phyloP scores from a whole-genome alignment of 768 basidiomycete species.

The Naganishia antarctica region DNA sequence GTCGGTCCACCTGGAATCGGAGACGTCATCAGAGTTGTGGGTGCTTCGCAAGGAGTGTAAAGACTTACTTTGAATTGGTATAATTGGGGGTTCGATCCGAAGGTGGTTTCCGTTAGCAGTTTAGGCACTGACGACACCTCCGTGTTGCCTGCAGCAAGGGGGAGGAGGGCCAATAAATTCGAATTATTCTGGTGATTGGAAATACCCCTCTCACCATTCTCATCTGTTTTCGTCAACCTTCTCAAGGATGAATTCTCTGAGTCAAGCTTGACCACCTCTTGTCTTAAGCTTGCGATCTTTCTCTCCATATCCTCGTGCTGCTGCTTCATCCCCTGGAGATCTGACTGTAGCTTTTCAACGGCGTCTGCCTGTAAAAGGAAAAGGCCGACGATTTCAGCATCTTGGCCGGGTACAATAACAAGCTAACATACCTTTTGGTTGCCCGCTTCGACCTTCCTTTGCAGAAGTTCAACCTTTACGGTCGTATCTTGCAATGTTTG shows the following conservation, averaged over 20 bases:
- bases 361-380: conserved; percentile 59
- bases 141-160: not conserved
- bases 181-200: no score
- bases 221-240: conserved; percentile 38
- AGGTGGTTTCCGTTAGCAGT: not conserved
- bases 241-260: conserved; percentile 83
- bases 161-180: not conserved
- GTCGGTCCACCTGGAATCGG: conserved; percentile 66
- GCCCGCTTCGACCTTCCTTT: conserved; percentile 80
- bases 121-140: not conserved
- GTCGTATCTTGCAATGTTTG: conserved; percentile 79
- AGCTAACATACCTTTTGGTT: conserved; percentile 64
- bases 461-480: conserved; percentile 93
- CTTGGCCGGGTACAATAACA: not conserved
- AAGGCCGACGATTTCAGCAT: not conserved
- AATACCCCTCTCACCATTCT: not conserved
- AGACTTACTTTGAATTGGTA: not conserved
- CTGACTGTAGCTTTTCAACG: conserved; percentile 72
- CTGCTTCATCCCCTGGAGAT: conserved; percentile 73
- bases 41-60: not conserved
- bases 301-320: conserved; percentile 87
- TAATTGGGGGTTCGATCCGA: not conserved
- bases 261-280: conserved; percentile 77
- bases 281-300: conserved; percentile 86
- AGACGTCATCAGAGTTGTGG: not conserved